A percentile compares a stretch with the other conserved stretches of the same genome.
These are phyloP conservation scores for Annulohypoxylon nitens DNA, from an alignment of 495 filamentous ascomycete genomes.

Conservation along the genomic window DNA sequence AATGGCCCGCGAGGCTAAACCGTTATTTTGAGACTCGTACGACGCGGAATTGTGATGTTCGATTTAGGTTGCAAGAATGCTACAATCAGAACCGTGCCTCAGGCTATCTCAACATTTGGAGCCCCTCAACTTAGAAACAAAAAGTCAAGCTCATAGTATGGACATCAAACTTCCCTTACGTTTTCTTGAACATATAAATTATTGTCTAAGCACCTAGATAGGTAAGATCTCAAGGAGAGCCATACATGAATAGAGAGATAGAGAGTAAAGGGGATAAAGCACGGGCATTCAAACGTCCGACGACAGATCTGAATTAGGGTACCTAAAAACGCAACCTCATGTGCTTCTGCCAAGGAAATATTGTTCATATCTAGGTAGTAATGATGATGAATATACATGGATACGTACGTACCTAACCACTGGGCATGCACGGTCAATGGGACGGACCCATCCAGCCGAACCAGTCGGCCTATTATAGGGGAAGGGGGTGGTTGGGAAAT, in stretches of 20 bases:
- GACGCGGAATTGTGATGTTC: conserved; percentile 23
- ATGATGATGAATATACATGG: neutral
- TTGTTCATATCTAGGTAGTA: conserved; percentile 11
- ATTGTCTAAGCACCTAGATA: neutral
- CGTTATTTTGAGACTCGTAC: conserved; percentile 1
- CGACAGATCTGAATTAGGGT: conserved; percentile 4
- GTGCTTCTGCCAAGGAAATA: conserved; percentile 18
- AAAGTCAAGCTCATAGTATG: neutral
- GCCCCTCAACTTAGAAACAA: neutral
- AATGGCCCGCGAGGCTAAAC: conserved; percentile 37
- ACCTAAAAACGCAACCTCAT: conserved; percentile 1
- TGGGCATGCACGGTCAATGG: neutral
- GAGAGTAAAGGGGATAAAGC: neutral
- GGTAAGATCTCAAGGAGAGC: neutral
- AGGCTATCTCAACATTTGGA: neutral
- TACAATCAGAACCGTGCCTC: conserved; percentile 17
- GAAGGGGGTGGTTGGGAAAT: conserved; percentile 24
- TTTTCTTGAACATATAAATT: too few species aligned
- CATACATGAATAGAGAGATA: neutral
- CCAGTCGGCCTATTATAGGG: conserved; percentile 31
- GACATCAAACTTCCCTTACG: too few species aligned
- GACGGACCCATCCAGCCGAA: conserved; percentile 31
- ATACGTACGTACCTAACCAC: neutral
- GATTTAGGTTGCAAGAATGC: conserved; percentile 28
- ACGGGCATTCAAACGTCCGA: neutral